Base-by-base conservation (phyloP, 2,329 filamentous ascomycete genomes). In the Paradendryphiella salina region DNA sequence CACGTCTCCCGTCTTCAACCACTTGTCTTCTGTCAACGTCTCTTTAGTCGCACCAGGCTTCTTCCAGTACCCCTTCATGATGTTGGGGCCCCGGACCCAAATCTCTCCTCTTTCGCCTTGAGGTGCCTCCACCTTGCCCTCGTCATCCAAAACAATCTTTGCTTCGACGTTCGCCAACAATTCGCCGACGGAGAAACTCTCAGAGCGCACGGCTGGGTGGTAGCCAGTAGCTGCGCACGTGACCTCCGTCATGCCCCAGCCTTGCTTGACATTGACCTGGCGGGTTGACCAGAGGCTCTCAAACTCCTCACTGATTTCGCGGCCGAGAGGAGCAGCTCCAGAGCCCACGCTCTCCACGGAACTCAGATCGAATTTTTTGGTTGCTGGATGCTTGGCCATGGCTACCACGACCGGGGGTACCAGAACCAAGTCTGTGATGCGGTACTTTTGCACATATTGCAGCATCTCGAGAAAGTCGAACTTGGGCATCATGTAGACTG, bases 231-330 rank as follows among this genome's bases (percentile, higher is more conserved):
- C 78, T 0, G 86, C 84, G 70, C 89, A 93, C 0, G 89, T 94
- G 2, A 77, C 74, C 66, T 94, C 90, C 1, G 90, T 94, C 90
- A 95, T 93, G 4, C 90, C 90, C 87, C 89, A 95, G 3, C 89
- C 90, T 71, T 93, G 89, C 66, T 80, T 81, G 21, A 85, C 66
- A 59, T 80, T 80, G 18, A 84, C 71, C 17, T 71, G 65, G 11
- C 77, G 75, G 1, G 58, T 65, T 1, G 75, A 72, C 77, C 84
- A 85, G 49, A 85, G 65, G 50, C 75, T 79, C 66, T 87, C 80
- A 8, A 84, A 80, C 57, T 86, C 83, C 6, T 55, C 62, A 31
- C 66, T 69, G 0, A 73, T 66, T 52, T 78, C 76, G 21, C 67
- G 56, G 5, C 75, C 75, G 11, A 79, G 63, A 1, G 89, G 89